phyloP scores from a whole-genome alignment of 345 rosid species.

The Microthlaspi erraticum region DNA sequence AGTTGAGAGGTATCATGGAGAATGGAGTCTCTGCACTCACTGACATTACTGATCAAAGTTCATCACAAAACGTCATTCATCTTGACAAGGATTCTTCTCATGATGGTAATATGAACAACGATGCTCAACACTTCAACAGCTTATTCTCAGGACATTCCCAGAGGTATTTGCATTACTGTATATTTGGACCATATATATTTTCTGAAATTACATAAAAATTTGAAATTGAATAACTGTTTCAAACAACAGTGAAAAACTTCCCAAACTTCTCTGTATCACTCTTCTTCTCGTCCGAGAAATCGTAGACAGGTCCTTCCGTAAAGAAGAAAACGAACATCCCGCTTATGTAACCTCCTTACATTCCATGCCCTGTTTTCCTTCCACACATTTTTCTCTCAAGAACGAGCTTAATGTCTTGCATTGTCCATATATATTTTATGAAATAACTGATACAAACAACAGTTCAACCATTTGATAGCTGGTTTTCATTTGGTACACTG shows the following conservation, averaged over 20 bases:
- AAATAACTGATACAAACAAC: no score
- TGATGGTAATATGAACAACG: no score
- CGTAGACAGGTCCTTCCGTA: conserved; percentile 71
- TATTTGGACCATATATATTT: conserved; percentile 10
- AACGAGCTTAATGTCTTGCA: no score
- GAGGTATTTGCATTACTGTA: conserved; percentile 60
- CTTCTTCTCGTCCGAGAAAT: conserved; percentile 74
- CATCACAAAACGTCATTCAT: conserved; percentile 44
- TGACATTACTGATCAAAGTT: conserved; percentile 47
- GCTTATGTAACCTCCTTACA: conserved; percentile 68
- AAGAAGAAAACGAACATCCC: conserved; percentile 95
- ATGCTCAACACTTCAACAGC: conserved; percentile 54
- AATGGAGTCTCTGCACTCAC: conserved; percentile 72
- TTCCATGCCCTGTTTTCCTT: conserved; percentile 73
- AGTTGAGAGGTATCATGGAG: conserved; percentile 81
- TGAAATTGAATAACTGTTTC: not conserved
- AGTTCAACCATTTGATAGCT: not conserved
- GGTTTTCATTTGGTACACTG: no score
- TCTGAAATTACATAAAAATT: conserved; percentile 13
- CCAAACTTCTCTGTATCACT: conserved; percentile 74
- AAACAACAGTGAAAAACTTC: conserved; percentile 27
- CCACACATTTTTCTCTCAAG: no score
- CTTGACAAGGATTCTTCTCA: no score
- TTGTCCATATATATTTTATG: no score
- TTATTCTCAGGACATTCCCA: conserved; percentile 64